A percentile compares a stretch with the other conserved stretches of the same genome.
Conservation (phyloP, 176 grass and related monocot genomes). For the Musa troglodytarum region DNA sequence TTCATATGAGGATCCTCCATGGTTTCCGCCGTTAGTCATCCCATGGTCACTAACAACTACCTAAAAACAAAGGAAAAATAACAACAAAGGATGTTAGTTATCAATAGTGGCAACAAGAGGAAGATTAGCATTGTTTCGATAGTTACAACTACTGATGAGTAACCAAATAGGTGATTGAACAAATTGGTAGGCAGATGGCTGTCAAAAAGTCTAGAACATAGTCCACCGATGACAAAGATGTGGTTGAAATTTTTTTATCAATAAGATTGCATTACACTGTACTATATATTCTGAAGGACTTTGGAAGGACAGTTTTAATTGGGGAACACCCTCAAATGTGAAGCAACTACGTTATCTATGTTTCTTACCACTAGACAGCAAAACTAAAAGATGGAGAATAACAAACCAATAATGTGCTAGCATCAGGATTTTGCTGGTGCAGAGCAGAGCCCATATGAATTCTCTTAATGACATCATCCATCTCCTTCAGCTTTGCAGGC, state of each 20-base stretch:
- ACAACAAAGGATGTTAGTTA: slow-evolving; percentile 3
- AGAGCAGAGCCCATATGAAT: slow-evolving; percentile 39
- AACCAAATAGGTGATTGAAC: background rate
- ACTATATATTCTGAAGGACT: too few relatives aligned
- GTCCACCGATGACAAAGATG: background rate
- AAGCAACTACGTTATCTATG: background rate
- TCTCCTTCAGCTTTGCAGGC: slow-evolving; percentile 86
- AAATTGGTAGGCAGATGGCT: background rate
- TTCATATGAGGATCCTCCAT: slow-evolving; percentile 93
- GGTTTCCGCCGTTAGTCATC: slow-evolving; percentile 90
- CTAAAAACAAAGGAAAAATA: slow-evolving; percentile 28
- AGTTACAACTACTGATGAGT: background rate
- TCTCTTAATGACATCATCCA: slow-evolving; percentile 83
- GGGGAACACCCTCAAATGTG: background rate
- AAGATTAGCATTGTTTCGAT: background rate
- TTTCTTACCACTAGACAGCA: background rate
- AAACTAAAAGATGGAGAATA: slow-evolving; percentile 7
- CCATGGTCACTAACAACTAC: slow-evolving; percentile 93
- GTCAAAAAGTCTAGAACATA: background rate
- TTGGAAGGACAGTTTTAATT: background rate
- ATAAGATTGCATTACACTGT: too few relatives aligned
- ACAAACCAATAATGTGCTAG: slow-evolving; percentile 64
- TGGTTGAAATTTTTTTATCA: too few relatives aligned
- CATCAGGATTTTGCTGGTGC: slow-evolving; percentile 33
- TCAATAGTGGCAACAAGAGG: background rate